Percentiles rank a stretch among this genome's conserved stretches.
Evolutionary conservation across 2,329 filamentous ascomycete species (phyloP).

Genomic region (Penicillium sp.): DNA sequence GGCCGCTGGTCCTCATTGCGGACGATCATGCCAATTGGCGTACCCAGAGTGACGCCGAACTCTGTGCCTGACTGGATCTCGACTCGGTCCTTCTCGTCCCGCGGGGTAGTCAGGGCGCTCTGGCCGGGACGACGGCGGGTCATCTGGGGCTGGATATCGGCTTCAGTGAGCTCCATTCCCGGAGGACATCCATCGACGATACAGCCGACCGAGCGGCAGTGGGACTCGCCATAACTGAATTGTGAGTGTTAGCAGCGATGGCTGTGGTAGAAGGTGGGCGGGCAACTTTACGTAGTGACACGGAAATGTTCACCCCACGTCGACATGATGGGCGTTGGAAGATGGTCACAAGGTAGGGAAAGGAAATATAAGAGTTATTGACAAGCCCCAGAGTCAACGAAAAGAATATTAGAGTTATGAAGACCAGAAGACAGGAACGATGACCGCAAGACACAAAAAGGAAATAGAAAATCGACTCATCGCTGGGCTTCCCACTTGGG

Average conservation of each 20-base stretch:
- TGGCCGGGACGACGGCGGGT: conserved; percentile 87
- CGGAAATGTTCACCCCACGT: conserved; percentile 81
- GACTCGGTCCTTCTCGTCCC: conserved; percentile 88
- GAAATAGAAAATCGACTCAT: conserved; percentile 24
- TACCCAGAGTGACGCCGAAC: conserved; percentile 83
- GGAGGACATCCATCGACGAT: conserved; percentile 93
- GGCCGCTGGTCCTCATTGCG: conserved; percentile 91
- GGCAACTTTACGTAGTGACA: conserved; percentile 69
- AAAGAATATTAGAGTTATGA: conserved; percentile 4
- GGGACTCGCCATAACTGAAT: conserved; percentile 72
- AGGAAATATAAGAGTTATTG: not conserved
- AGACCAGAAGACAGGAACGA: not conserved
- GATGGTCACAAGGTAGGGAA: conserved; percentile 2
- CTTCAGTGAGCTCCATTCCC: conserved; percentile 78
- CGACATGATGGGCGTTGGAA: conserved; percentile 61
- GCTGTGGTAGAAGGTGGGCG: conserved; percentile 10
- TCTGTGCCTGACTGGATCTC: conserved; percentile 92
- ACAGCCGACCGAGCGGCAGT: conserved; percentile 89
- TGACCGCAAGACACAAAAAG: conserved; percentile 1
- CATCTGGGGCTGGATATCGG: conserved; percentile 92
- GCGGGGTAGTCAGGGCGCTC: conserved; percentile 82
- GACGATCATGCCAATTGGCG: conserved; percentile 83
- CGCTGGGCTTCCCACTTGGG: conserved; percentile 23
- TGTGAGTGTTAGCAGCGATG: conserved; percentile 20
- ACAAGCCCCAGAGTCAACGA: conserved; percentile 1